phyloP scores from a whole-genome alignment of 2,329 filamentous ascomycete species.

The Thielaviopsis populi region DNA sequence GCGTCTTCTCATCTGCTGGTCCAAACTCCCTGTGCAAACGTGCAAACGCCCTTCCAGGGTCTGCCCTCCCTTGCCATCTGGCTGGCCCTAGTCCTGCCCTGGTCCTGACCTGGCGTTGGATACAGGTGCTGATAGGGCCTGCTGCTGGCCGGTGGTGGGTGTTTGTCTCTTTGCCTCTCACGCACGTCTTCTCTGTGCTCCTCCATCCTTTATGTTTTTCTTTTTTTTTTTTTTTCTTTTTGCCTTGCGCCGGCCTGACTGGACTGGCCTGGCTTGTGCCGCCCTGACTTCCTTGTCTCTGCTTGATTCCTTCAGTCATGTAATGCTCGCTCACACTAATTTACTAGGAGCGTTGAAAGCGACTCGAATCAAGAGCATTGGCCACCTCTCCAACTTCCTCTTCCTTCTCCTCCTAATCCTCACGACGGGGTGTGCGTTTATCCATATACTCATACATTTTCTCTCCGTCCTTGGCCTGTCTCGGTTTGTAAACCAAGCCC shows the following conservation, averaged over 20 bases:
- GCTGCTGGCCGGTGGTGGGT: neutral
- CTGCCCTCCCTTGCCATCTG: neutral
- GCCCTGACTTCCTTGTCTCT: neutral
- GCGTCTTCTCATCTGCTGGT: neutral
- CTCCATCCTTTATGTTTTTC: neutral
- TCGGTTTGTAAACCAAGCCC: neutral
- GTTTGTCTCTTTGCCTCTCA: neutral
- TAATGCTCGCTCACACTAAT: neutral
- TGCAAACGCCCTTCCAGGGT: slow-evolving; percentile 2
- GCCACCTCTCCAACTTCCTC: slow-evolving; percentile 1
- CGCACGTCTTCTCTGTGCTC: neutral
- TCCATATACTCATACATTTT: neutral
- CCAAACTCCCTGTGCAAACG: neutral
- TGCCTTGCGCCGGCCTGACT: neutral
- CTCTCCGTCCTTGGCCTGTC: neutral
- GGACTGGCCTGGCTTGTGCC: neutral
- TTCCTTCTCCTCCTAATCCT: slow-evolving; percentile 4
- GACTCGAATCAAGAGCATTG: neutral
- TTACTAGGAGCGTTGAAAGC: neutral
- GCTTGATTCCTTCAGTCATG: neutral
- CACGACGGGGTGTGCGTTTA: no score
- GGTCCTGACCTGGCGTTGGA: neutral
- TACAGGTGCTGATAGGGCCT: neutral
- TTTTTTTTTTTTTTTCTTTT: neutral
- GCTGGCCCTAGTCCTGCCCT: neutral